Base-by-base conservation (phyloP, 2,329 filamentous ascomycete species). In the Alternaria gaisen region DNA sequence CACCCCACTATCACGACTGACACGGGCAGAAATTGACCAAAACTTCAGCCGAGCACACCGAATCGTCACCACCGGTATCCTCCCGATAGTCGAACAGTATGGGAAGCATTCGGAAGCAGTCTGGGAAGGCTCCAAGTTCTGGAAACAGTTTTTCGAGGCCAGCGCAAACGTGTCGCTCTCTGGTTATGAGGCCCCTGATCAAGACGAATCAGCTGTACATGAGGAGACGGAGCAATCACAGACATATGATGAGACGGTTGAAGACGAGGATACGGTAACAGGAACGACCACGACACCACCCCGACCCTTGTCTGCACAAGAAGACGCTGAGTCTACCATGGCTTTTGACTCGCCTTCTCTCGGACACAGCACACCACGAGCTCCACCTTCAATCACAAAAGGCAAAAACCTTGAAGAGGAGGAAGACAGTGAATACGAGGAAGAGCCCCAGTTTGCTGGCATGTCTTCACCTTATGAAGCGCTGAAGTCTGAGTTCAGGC, bases 61-160 rank as follows among this genome's bases (percentile, higher is more conserved):
- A 64, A 98, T 99, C 61, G 94, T 99, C 40, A 98, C 95, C 0
- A 90, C 91, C 1, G 97, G 90, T 75, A 97, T 99, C 56, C 82
- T 99, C 3, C 95, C 95, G 1, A 86, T 97, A 1, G 93, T 99
- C 20, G 94, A 98, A 77, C 91, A 97, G 75, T 99, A 99, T 80
- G 92, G 92, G 46, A 93, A 97, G 68, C 91, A 98, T 75, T 98
- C 95, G 2, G 90, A 90, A 65, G 89, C 93, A 50, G 94, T 99
- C 2, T 99, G 95, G 95, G 94, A 98, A 71, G 93, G 94, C 22
- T 97, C 94, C 56, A 97, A 97, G 91, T 99, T 99, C 81, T 99
- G 95, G 95, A 99, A 99, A 81, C 94, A 98, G 83, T 99, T 99
- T 83, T 99, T 99, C 80, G 95, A 99, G 81, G 93, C 95, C 36